A percentile compares a stretch with the other conserved stretches of the same genome.
phyloP scores from a whole-genome alignment of 2,329 filamentous ascomycete genomes.

The Verticillium nonalfalfae region DNA sequence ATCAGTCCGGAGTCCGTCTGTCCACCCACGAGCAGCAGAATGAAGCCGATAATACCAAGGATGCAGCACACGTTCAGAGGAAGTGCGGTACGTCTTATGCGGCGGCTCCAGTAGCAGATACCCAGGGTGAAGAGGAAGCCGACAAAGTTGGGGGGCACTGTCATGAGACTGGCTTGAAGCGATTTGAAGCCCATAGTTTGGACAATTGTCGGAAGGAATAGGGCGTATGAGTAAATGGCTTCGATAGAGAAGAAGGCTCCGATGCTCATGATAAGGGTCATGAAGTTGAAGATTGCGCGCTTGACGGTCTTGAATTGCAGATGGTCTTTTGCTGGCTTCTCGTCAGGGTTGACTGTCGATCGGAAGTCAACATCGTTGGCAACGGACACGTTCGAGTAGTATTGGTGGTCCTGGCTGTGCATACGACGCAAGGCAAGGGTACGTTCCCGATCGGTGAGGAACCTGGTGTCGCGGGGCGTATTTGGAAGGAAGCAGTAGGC shows the following conservation, averaged over 20 bases:
- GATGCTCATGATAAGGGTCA: slow-evolving; percentile 13
- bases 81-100: slow-evolving; percentile 9
- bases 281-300: slow-evolving; percentile 12
- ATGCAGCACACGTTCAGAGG: slow-evolving; percentile 12
- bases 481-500: slow-evolving; percentile 4
- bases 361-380: not conserved
- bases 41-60: slow-evolving; percentile 11
- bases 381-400: not conserved
- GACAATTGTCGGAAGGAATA: slow-evolving; percentile 18
- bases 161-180: slow-evolving; percentile 14
- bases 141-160: slow-evolving; percentile 16
- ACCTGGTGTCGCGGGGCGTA: slow-evolving; percentile 6
- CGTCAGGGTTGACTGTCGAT: slow-evolving; percentile 48
- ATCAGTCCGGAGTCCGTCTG: slow-evolving; percentile 3
- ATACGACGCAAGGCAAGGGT: slow-evolving; percentile 1
- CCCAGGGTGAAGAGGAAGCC: slow-evolving; percentile 15
- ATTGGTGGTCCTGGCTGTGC: slow-evolving; percentile 4
- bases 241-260: slow-evolving; percentile 16
- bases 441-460: slow-evolving; percentile 1
- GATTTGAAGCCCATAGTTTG: slow-evolving; percentile 11
- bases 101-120: slow-evolving; percentile 14
- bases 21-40: slow-evolving; percentile 14
- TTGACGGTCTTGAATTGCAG: not conserved
- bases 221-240: slow-evolving; percentile 13
- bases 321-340: slow-evolving; percentile 16